Evolutionary conservation across 2,329 filamentous ascomycete genomes (phyloP).

Genomic region (Pyricularia grisea): DNA sequence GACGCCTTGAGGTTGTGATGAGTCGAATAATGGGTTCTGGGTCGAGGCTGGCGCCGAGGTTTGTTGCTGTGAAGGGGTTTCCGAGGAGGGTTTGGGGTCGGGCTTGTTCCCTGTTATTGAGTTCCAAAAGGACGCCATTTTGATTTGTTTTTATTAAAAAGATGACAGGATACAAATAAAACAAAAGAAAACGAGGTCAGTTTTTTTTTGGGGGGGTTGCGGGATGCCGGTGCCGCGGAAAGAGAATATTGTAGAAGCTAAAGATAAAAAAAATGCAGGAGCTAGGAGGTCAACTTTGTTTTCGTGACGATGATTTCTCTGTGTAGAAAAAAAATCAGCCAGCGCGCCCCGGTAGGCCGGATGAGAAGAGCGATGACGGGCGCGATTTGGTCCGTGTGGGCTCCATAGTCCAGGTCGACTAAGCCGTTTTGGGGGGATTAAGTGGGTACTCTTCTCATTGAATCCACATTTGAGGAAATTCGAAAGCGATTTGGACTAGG

Average conservation of each 20-base stretch:
- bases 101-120: conserved; percentile 51
- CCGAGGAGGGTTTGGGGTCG: conserved; percentile 17
- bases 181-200: neutral
- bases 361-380: conserved; percentile 4
- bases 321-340: conserved; percentile 4
- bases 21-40: conserved; percentile 54
- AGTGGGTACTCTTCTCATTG: neutral
- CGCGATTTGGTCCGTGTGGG: neutral
- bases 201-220: neutral
- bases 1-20: conserved; percentile 62
- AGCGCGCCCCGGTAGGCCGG: neutral
- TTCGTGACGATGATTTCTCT: neutral
- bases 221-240: neutral
- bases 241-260: neutral
- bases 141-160: conserved; percentile 3
- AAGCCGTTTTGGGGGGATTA: neutral
- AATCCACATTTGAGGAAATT: neutral
- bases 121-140: conserved; percentile 47
- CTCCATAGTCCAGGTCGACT: neutral
- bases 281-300: neutral
- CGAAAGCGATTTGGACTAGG: neutral
- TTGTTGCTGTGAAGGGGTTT: conserved; percentile 19
- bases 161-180: neutral
- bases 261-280: neutral
- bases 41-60: conserved; percentile 26